These are phyloP conservation scores for Solioccasus polychromus DNA, from an alignment of 768 basidiomycete genomes.

Conservation along the genomic window DNA sequence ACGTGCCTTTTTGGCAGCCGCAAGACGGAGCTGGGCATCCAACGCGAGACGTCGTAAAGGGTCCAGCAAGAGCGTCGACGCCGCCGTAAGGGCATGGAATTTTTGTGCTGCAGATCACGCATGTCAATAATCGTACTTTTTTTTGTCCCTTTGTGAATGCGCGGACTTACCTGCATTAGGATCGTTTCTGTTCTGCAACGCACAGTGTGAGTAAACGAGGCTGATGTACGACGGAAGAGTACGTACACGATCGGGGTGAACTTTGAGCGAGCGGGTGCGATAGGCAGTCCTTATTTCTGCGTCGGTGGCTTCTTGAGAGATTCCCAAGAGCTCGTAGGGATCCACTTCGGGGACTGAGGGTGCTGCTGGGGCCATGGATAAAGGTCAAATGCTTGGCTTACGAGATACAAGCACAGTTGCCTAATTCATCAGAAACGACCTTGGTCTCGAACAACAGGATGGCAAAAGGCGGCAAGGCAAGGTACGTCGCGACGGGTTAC, in stretches of 20 bases:
- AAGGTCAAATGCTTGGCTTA: constrained; percentile 13
- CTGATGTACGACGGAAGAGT: constrained; percentile 3
- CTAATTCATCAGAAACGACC: constrained; percentile 6
- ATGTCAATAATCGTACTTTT: neutral
- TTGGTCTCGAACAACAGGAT: constrained; percentile 29
- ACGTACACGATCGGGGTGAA: constrained; percentile 82
- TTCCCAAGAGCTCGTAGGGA: constrained; percentile 69
- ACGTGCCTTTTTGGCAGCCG: constrained; percentile 66
- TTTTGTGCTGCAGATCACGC: constrained; percentile 50
- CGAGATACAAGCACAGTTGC: constrained; percentile 4
- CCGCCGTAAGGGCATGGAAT: constrained; percentile 81
- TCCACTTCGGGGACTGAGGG: constrained; percentile 56
- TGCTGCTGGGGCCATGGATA: constrained; percentile 26
- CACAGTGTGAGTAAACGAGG: constrained; percentile 11
- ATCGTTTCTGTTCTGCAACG: constrained; percentile 67
- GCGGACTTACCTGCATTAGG: constrained; percentile 70
- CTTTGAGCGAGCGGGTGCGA: constrained; percentile 74
- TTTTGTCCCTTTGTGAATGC: neutral
- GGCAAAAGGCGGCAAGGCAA: constrained; percentile 62
- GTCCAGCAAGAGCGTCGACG: constrained; percentile 79
- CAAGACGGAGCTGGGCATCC: constrained; percentile 73
- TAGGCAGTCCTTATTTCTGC: constrained; percentile 80
- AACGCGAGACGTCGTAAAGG: constrained; percentile 74
- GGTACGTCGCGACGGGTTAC: constrained; percentile 31
- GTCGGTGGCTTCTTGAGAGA: constrained; percentile 66